phyloP scores from a whole-genome alignment of 768 basidiomycete genomes.

The Cubamyces sp. region DNA sequence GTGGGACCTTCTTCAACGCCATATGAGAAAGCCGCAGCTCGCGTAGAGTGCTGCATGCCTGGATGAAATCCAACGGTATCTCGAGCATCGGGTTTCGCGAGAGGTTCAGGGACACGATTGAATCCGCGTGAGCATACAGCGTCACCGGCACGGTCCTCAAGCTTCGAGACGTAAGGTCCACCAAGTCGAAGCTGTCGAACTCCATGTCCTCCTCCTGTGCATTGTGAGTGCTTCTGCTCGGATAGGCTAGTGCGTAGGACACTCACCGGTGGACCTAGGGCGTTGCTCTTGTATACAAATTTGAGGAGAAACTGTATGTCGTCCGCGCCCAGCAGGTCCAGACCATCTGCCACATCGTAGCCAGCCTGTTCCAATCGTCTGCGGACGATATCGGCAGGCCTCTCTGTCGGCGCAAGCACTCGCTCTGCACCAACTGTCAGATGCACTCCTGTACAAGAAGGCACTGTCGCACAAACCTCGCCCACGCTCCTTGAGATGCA shows the following conservation, averaged over 20 bases:
- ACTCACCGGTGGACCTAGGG: slow-evolving; percentile 65
- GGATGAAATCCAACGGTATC: slow-evolving; percentile 95
- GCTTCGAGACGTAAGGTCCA: slow-evolving; percentile 82
- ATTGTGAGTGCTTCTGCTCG: background rate
- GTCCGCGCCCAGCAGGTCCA: slow-evolving; percentile 75
- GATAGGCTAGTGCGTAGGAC: background rate
- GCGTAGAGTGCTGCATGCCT: slow-evolving; percentile 79
- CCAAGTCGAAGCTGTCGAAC: slow-evolving; percentile 71
- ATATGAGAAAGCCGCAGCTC: slow-evolving; percentile 89
- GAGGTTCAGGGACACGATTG: slow-evolving; percentile 82
- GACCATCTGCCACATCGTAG: slow-evolving; percentile 78
- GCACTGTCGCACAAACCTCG: slow-evolving; percentile 53
- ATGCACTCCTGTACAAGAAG: background rate
- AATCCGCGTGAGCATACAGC: slow-evolving; percentile 82
- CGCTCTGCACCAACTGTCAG: slow-evolving; percentile 59
- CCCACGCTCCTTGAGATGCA: slow-evolving; percentile 78
- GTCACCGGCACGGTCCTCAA: slow-evolving; percentile 88
- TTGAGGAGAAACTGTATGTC: slow-evolving; percentile 85
- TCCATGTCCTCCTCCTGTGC: slow-evolving; percentile 72
- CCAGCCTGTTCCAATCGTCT: slow-evolving; percentile 88
- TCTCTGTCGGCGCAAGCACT: slow-evolving; percentile 76
- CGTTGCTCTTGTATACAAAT: slow-evolving; percentile 85
- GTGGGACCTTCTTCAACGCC: slow-evolving; percentile 94
- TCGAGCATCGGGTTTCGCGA: slow-evolving; percentile 96
- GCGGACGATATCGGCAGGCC: slow-evolving; percentile 83